Base-by-base conservation (phyloP, 495 filamentous ascomycete species). In the Wilcoxina mikolae region DNA sequence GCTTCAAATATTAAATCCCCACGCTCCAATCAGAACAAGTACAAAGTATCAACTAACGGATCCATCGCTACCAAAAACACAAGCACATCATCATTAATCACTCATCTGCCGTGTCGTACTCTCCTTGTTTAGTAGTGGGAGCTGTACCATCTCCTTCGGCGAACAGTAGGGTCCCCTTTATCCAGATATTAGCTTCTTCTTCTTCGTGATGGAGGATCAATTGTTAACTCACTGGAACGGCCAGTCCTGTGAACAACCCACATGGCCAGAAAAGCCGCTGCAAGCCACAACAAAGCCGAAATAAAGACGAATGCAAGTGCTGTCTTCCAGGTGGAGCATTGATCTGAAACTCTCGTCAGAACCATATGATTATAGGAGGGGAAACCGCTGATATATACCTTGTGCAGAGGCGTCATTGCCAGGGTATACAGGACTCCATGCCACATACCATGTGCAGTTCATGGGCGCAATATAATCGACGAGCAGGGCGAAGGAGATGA, bases 271-370 rank as follows among this genome's bases (percentile, higher is more conserved):
- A 78, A 42, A 18, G 66, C 73, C 47, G 71, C 74, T 12, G 67
- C 71, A 18, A 80, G 71, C 76, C 77, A 81, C 58, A 79, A 66
- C 51, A 74, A 71, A 23, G 75, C 75, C 15, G 73, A 73, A 49
- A 80, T 65, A 61, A 80, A 81, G 60, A 65, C 67, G 58, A 81
- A 80, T 1, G 76, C 77, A 56, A 78, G 69, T n/a, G 73, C 72
- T n/a, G 77, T 73, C 59, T 76, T 81, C 75, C 74, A 80, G 17
- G 72, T 68, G 22, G 65, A 62, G 59, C 78, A 81, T 22, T 46
- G 31, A 35, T 55, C 38, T 57, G 31, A 25, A 23, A 43, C 7
- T 12, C 4, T 9, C 20, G 17, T 9, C 7, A 43, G 7, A 12
- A 18, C 4, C 39, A 9, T 12, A 9, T 9, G 39, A 43, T 20